A percentile compares a stretch with the other conserved stretches of the same genome.
These are phyloP conservation scores for Solioccasus polychromus DNA, from an alignment of 768 basidiomycete species.

Conservation along the genomic window DNA sequence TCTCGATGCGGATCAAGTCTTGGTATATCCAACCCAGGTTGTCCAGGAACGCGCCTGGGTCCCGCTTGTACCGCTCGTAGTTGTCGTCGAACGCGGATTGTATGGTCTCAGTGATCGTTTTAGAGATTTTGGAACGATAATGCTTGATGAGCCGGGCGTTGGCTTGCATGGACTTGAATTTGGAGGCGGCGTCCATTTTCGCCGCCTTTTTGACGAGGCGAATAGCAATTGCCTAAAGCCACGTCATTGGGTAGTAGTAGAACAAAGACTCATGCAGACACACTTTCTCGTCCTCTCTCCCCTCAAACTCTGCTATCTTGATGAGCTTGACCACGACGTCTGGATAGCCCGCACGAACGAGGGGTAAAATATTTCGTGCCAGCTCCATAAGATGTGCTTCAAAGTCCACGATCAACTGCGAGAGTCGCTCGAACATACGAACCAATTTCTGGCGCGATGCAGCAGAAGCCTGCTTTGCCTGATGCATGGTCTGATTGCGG, in stretches of 20 bases:
- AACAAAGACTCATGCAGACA: neutral
- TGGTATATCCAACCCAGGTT: conserved; percentile 89
- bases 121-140: conserved; percentile 86
- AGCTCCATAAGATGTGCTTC: conserved; percentile 81
- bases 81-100: conserved; percentile 66
- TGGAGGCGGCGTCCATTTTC: conserved; percentile 88
- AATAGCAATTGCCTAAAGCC: conserved; percentile 82
- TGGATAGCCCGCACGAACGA: conserved; percentile 74
- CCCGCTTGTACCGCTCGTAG: conserved; percentile 56
- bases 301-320: conserved; percentile 94
- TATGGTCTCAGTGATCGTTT: conserved; percentile 76
- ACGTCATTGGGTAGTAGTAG: neutral
- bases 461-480: conserved; percentile 79
- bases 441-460: conserved; percentile 65
- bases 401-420: conserved; percentile 75
- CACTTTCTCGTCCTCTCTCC: conserved; percentile 92
- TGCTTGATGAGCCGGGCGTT: conserved; percentile 92
- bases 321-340: conserved; percentile 89
- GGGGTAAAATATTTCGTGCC: conserved; percentile 71
- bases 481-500: conserved; percentile 91
- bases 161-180: conserved; percentile 91
- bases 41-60: conserved; percentile 73
- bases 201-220: conserved; percentile 92
- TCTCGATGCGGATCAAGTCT: conserved; percentile 90
- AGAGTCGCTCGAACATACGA: conserved; percentile 83